phyloP scores from a whole-genome alignment of 768 basidiomycete genomes.

The Mycena capillaripes region DNA sequence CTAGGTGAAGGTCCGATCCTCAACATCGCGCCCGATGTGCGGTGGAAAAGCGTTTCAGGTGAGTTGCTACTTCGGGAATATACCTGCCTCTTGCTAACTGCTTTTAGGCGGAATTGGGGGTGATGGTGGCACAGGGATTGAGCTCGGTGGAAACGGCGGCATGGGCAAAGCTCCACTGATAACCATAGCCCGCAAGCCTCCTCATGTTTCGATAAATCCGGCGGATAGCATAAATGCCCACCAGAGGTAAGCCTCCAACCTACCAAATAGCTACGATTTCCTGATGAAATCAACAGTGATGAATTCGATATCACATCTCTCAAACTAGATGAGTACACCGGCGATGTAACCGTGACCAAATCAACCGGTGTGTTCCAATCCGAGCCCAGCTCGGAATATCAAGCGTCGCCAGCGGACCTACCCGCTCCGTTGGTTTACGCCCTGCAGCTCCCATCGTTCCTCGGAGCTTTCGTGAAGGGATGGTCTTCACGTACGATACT shows the following conservation, averaged over 20 bases:
- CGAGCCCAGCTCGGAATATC: too few relatives aligned
- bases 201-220: not conserved
- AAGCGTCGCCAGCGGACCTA: too few relatives aligned
- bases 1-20: not conserved
- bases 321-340: too few relatives aligned
- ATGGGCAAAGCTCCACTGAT: not conserved
- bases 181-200: not conserved
- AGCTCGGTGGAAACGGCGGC: not conserved
- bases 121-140: not conserved
- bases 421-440: too few relatives aligned
- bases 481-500: too few relatives aligned
- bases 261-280: not conserved
- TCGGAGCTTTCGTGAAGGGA: too few relatives aligned
- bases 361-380: too few relatives aligned
- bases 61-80: not conserved
- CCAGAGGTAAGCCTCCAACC: not conserved
- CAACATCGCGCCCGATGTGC: not conserved
- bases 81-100: not conserved
- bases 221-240: not conserved
- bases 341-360: too few relatives aligned
- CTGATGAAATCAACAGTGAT: conserved; percentile 8
- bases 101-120: not conserved
- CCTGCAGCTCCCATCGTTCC: too few relatives aligned
- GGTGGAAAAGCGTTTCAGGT: not conserved
- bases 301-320: not conserved